phyloP scores from a whole-genome alignment of 345 rosid genomes.

The Eucalyptus globulus region DNA sequence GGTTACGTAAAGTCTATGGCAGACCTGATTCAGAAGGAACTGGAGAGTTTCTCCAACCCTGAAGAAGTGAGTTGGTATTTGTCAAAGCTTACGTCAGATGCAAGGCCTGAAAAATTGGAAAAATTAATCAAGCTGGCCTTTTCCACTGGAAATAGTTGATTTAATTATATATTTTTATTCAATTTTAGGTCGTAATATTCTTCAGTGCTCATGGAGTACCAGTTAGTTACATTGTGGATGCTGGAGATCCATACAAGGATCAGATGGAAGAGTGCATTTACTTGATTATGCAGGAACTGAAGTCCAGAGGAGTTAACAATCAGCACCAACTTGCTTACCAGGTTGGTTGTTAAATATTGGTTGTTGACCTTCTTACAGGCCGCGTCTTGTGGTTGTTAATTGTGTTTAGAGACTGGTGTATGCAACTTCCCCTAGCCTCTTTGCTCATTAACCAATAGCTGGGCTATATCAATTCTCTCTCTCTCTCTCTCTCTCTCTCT shows the following conservation, averaged over 20 bases:
- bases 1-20: constrained; percentile 89
- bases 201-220: constrained; percentile 99
- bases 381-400: background rate
- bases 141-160: background rate
- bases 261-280: constrained; percentile 92
- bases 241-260: constrained; percentile 89
- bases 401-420: background rate
- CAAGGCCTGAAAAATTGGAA: background rate
- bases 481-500: background rate
- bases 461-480: background rate
- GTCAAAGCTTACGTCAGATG: background rate
- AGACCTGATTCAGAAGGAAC: constrained; percentile 65
- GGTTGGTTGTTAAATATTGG: constrained; percentile 25
- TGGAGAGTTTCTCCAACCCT: constrained; percentile 53
- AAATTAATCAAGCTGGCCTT: background rate
- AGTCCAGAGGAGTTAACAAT: constrained; percentile 61
- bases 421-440: background rate
- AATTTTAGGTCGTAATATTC: constrained; percentile 66
- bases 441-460: background rate
- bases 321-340: constrained; percentile 80
- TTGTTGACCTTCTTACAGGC: background rate
- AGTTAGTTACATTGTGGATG: constrained; percentile 71
- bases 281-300: constrained; percentile 78
- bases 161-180: background rate
- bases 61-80: constrained; percentile 41